These are phyloP conservation scores for Entomortierella parvispora DNA, from an alignment of 192 early-diverging fungal genomes.

Conservation along the genomic window DNA sequence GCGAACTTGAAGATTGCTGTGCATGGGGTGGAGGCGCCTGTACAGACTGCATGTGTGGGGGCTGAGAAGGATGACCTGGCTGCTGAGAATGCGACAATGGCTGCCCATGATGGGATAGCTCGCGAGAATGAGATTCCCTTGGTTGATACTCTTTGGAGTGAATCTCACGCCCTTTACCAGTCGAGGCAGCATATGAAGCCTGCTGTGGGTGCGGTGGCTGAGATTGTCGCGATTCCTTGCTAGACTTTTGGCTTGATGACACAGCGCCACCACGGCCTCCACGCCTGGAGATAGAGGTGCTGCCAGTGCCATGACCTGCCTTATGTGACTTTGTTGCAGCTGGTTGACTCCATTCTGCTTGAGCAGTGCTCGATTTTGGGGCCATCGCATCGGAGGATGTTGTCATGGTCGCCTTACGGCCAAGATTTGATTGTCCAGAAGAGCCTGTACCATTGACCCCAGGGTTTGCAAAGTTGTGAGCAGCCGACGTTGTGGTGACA, in stretches of 20 bases:
- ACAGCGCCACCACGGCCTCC: background rate
- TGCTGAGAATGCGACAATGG: background rate
- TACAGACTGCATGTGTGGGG: slow-evolving; percentile 1
- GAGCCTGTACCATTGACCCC: slow-evolving; percentile 11
- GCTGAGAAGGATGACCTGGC: slow-evolving; percentile 8
- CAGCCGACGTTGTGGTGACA: slow-evolving; percentile 25
- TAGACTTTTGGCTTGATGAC: slow-evolving; percentile 12
- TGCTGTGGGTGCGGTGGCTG: slow-evolving; percentile 4
- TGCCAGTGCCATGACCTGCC: background rate
- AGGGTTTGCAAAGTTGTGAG: slow-evolving; percentile 39
- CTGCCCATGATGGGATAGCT: slow-evolving; percentile 24
- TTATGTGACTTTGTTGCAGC: slow-evolving; percentile 24
- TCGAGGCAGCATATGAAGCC: background rate
- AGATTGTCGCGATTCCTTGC: slow-evolving; percentile 24
- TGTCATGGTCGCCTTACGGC: slow-evolving; percentile 23
- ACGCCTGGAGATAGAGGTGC: slow-evolving; percentile 7
- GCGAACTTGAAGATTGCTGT: background rate
- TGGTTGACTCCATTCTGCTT: slow-evolving; percentile 30
- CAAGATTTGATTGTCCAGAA: background rate
- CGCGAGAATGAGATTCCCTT: slow-evolving; percentile 33
- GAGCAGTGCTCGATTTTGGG: slow-evolving; percentile 15
- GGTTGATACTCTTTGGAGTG: slow-evolving; percentile 49
- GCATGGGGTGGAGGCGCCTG: slow-evolving; percentile 5
- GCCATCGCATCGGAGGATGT: slow-evolving; percentile 1
- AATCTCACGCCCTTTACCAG: slow-evolving; percentile 40